Base-by-base conservation (phyloP, 768 basidiomycete genomes). In the Chalciporus piperatus region DNA sequence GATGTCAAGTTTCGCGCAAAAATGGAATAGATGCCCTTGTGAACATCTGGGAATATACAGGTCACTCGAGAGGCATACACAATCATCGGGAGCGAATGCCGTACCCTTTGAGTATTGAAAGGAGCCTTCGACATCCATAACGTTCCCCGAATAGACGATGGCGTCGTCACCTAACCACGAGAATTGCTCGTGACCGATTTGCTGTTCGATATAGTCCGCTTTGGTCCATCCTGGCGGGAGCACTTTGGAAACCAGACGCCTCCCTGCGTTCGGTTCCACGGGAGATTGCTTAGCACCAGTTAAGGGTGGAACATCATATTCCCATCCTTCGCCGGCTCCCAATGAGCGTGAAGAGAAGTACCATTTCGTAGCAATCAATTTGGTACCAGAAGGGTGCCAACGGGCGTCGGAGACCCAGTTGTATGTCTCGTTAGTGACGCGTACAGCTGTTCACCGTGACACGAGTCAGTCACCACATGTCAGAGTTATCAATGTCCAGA, bases 291-390 rank as follows among this genome's bases (percentile, higher is more conserved):
- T 45, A 20, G 19, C 19, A 19, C 56, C 40, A 4, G 30, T 16
- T 9, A 59, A 37, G 11, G 45, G 13, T 22, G 84, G 83, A 22
- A 85, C 73, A 6, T 66, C 42, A 53, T 83, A 89, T 61, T 81
- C 76, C 87, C 87, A 89, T 38, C 80, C 84, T 72, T 89, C 87
- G 2, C 84, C 85, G 1, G 84, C 85, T 32, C 83, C 84, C 28
- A 88, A 71, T 45, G 82, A 83, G 7, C 87, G 80, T 4, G 45
- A 56, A 6, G 80, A 81, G 22, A 82, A 87, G 56, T 87, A 88
- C 86, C 87, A 87, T 63, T 89, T 89, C 11, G 86, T 88, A n/a
- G 86, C 84, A 47, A 89, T 70, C 16, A 89, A 66, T 56, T 75
- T 82, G 27, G 66, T 58, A 1, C 84, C 84, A 10, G 80, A 81